A percentile compares a stretch with the other conserved stretches of the same genome.
Conservation (phyloP, 305 asterid species). For the Plantago coronopus region DNA sequence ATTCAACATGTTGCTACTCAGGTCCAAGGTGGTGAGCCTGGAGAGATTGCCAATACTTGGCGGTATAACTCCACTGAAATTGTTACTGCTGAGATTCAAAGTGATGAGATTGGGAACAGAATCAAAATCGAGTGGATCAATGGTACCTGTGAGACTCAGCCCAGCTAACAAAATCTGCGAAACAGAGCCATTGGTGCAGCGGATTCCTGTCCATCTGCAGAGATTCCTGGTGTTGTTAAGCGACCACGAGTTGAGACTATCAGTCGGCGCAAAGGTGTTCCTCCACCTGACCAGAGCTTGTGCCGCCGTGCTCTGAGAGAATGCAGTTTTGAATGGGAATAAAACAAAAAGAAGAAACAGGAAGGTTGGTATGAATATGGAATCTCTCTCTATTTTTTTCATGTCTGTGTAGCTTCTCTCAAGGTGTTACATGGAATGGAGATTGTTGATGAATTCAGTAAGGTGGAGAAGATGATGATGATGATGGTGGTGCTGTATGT, state of each 20-base stretch:
- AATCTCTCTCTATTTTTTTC: constrained; percentile 20
- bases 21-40: constrained; percentile 39
- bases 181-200: constrained; percentile 42
- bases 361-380: constrained; percentile 20
- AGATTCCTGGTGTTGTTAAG: constrained; percentile 36
- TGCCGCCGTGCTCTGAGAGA: constrained; percentile 42
- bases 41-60: constrained; percentile 38
- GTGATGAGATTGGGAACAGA: constrained; percentile 34
- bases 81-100: constrained; percentile 42
- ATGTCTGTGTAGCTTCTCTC: constrained; percentile 19
- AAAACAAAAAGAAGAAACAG: constrained; percentile 19
- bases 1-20: constrained; percentile 34
- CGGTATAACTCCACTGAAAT: constrained; percentile 55
- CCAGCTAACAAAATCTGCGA: constrained; percentile 37
- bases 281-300: constrained; percentile 45
- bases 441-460: no score
- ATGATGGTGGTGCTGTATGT: no score
- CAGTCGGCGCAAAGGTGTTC: constrained; percentile 26
- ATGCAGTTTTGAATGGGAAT: constrained; percentile 23
- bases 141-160: constrained; percentile 31
- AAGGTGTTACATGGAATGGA: no score
- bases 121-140: constrained; percentile 38
- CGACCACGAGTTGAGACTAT: constrained; percentile 54
- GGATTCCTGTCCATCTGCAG: constrained; percentile 60
- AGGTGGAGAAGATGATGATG: no score